A percentile compares a stretch with the other conserved stretches of the same genome.
These are phyloP conservation scores for Ormosia semicastrata DNA, from an alignment of 306 rosid genomes.

Conservation along the genomic window DNA sequence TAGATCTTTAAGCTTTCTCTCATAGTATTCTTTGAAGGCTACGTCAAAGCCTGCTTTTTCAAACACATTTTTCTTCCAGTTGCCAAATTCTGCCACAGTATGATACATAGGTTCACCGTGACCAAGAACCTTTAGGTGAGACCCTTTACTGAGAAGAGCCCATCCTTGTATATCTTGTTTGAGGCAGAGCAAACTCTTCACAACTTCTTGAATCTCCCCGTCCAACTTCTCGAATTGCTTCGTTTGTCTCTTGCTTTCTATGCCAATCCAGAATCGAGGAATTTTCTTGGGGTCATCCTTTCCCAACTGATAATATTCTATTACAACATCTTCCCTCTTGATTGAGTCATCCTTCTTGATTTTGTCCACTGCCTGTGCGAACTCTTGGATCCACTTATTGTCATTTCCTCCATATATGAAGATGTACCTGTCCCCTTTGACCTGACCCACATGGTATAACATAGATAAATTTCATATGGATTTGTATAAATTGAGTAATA, in stretches of 20 bases:
- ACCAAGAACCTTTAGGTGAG: background rate
- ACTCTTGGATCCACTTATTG: background rate
- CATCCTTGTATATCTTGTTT: conserved; percentile 14
- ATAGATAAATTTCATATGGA: background rate
- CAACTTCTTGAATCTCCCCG: background rate
- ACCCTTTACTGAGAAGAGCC: conserved; percentile 22
- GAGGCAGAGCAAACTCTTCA: conserved; percentile 16
- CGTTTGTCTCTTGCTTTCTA: conserved; percentile 6
- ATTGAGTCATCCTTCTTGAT: background rate
- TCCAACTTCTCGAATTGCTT: conserved; percentile 4
- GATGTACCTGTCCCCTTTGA: conserved; percentile 19
- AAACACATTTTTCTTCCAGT: background rate
- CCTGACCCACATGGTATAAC: background rate
- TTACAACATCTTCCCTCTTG: conserved; percentile 15
- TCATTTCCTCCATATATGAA: conserved; percentile 19
- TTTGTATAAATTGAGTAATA: background rate
- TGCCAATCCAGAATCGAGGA: conserved; percentile 14
- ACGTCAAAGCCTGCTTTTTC: conserved; percentile 6
- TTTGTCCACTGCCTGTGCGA: background rate
- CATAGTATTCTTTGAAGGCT: conserved; percentile 13
- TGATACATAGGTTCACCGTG: conserved; percentile 2
- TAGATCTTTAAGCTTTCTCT: background rate
- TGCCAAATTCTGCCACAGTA: background rate
- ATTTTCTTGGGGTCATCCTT: background rate
- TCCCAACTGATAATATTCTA: conserved; percentile 8